phyloP scores from a whole-genome alignment of 148 eudicot genomes.

The Mesembryanthemum crystallinum region DNA sequence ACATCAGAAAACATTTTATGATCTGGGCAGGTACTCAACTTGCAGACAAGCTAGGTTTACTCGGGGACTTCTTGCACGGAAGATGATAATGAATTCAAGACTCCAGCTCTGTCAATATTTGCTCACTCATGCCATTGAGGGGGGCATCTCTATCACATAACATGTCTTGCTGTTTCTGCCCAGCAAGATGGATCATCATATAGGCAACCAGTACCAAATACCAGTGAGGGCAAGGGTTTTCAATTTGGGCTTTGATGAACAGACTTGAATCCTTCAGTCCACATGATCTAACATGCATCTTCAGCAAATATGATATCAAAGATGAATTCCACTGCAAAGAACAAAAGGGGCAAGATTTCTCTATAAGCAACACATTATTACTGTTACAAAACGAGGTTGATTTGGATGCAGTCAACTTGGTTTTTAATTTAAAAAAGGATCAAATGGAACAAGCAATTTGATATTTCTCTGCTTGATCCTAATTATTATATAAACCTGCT shows the following conservation, averaged over 20 bases:
- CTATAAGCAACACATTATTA: slow-evolving; percentile 7
- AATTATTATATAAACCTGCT: neutral
- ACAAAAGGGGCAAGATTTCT: slow-evolving; percentile 4
- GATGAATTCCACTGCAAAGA: slow-evolving; percentile 56
- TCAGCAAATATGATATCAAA: slow-evolving; percentile 64
- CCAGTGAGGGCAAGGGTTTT: neutral
- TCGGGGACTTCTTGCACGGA: neutral
- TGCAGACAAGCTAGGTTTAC: neutral
- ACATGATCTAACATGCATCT: slow-evolving; percentile 43
- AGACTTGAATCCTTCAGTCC: neutral
- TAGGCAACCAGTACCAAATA: neutral
- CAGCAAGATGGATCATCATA: neutral
- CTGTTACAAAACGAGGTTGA: neutral
- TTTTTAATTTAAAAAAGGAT: neutral
- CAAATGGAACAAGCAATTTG: neutral
- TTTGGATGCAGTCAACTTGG: neutral
- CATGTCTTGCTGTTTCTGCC: neutral
- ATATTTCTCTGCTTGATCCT: neutral
- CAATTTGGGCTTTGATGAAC: neutral
- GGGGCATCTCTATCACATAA: neutral
- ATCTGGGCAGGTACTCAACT: neutral
- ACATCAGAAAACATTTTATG: neutral
- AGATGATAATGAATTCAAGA: neutral
- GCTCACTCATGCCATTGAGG: neutral
- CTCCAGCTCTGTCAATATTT: neutral